Percentiles rank a stretch among this genome's conserved stretches.
These are phyloP conservation scores for Neurospora tetrasperma DNA, from an alignment of 495 filamentous ascomycete genomes.

Conservation along the genomic window DNA sequence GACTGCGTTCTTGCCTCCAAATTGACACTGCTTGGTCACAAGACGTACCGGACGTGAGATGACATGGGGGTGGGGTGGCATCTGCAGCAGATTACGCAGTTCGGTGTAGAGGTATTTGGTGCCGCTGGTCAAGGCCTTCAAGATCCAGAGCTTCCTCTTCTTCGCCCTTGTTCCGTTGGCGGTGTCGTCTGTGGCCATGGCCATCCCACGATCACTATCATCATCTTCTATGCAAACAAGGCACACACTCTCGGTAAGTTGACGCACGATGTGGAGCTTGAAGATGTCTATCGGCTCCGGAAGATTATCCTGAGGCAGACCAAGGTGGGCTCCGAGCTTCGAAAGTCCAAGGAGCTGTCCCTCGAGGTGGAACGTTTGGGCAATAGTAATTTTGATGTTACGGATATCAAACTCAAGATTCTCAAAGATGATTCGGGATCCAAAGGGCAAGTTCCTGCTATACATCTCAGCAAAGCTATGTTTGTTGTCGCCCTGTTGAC, in stretches of 20 bases:
- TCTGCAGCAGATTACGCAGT: slow-evolving; percentile 32
- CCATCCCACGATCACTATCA: neutral
- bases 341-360: slow-evolving; percentile 25
- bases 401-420: slow-evolving; percentile 28
- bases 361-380: slow-evolving; percentile 33
- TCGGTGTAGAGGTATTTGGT: slow-evolving; percentile 40
- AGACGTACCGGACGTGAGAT: slow-evolving; percentile 32
- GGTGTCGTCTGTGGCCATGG: neutral
- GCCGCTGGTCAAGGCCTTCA: slow-evolving; percentile 39
- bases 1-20: slow-evolving; percentile 35
- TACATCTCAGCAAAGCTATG: slow-evolving; percentile 11
- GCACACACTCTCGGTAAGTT: slow-evolving; percentile 38
- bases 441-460: slow-evolving; percentile 28
- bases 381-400: slow-evolving; percentile 28
- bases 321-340: slow-evolving; percentile 21
- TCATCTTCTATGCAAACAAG: slow-evolving; percentile 25
- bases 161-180: neutral
- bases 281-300: slow-evolving; percentile 31
- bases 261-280: slow-evolving; percentile 27
- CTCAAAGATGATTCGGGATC: slow-evolving; percentile 37
- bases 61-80: slow-evolving; percentile 33
- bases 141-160: slow-evolving; percentile 26
- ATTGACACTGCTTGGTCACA: slow-evolving; percentile 35
- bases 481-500: neutral
- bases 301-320: slow-evolving; percentile 15